Conservation (phyloP, 768 basidiomycete species). For the Candolleomyces aberdarensis region DNA sequence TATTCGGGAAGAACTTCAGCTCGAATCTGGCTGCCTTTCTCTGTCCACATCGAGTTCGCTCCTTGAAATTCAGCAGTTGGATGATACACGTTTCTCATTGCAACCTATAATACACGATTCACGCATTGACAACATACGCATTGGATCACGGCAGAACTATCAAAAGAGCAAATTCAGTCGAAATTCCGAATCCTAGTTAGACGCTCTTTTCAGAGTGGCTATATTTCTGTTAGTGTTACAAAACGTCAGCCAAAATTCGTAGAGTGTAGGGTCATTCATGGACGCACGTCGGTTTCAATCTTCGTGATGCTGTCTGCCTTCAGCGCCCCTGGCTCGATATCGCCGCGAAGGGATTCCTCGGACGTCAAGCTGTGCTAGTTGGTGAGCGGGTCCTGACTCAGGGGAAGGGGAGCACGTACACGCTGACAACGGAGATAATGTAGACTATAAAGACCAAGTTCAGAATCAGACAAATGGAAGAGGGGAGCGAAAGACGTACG, state of each 20-base stretch:
- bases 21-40: too few relatives aligned
- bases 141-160: too few relatives aligned
- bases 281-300: neutral
- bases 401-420: neutral
- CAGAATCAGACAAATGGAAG: neutral
- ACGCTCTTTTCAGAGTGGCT: neutral
- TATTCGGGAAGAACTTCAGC: too few relatives aligned
- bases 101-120: too few relatives aligned
- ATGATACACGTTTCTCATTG: too few relatives aligned
- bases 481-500: neutral
- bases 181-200: neutral
- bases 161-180: too few relatives aligned
- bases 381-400: neutral
- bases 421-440: slow-evolving; percentile 6
- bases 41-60: too few relatives aligned
- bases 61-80: too few relatives aligned
- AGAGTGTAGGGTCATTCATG: neutral
- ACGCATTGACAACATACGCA: too few relatives aligned
- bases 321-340: neutral
- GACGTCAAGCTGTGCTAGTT: neutral
- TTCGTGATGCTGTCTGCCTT: neutral
- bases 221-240: neutral
- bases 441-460: neutral
- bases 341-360: neutral
- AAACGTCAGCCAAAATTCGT: too few relatives aligned